phyloP scores from a whole-genome alignment of 345 rosid genomes.

The Euphorbia peplus region DNA sequence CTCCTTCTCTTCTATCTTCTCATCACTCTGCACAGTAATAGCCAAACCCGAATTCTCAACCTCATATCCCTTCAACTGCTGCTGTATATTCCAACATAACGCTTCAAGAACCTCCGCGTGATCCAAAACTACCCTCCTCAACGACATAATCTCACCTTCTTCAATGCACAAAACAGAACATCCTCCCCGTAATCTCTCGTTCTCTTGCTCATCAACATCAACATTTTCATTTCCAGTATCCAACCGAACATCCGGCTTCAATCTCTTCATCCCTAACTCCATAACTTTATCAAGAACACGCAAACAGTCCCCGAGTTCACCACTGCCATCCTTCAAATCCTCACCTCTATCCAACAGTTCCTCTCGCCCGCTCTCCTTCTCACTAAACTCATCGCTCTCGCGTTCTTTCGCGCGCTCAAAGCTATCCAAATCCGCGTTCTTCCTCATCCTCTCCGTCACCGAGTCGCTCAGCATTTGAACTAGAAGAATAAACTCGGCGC shows the following conservation, averaged over 20 bases:
- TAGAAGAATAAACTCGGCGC: conserved; percentile 69
- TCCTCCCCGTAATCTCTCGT: conserved; percentile 22
- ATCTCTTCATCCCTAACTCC: conserved; percentile 65
- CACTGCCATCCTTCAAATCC: conserved; percentile 25
- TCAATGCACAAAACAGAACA: conserved; percentile 26
- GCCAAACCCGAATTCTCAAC: conserved; percentile 43
- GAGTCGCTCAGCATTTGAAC: conserved; percentile 61
- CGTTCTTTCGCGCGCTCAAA: conserved; percentile 36
- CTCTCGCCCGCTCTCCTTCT: conserved; percentile 19
- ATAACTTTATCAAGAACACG: conserved; percentile 53
- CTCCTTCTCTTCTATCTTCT: conserved; percentile 32
- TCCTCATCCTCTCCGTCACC: conserved; percentile 33
- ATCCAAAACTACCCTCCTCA: conserved; percentile 56
- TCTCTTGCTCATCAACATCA: conserved; percentile 7
- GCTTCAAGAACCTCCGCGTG: conserved; percentile 64
- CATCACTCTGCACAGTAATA: conserved; percentile 38
- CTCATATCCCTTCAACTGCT: conserved; percentile 52
- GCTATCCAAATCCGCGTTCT: conserved; percentile 33
- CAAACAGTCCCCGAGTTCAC: conserved; percentile 39
- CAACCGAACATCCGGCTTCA: conserved; percentile 46
- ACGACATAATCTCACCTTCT: conserved; percentile 48
- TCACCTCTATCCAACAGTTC: conserved; percentile 24
- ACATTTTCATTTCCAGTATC: conserved; percentile 14
- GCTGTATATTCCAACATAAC: conserved; percentile 59
- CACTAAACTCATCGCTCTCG: conserved; percentile 13